Percentiles rank a stretch among this genome's conserved stretches.
Evolutionary conservation across 75 land plant genomes (phyloP).

Genomic region (Cryptomeria japonica): DNA sequence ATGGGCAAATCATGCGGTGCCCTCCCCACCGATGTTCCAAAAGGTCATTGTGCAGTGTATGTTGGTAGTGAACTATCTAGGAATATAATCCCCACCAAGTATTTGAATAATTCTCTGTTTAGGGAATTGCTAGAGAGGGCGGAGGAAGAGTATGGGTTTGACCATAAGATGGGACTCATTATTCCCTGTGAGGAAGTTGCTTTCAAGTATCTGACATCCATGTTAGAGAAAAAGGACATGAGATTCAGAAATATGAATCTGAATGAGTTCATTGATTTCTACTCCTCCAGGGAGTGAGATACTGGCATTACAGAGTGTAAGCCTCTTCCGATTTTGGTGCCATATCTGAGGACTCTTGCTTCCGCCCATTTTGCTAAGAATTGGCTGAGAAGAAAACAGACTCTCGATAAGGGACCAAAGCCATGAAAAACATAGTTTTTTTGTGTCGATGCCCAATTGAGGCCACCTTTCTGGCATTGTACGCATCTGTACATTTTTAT

Average conservation of each 20-base stretch:
- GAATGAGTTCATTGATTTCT: neutral
- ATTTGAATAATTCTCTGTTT: constrained; percentile 49
- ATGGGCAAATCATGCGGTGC: neutral
- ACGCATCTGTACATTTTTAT: no score
- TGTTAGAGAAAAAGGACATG: neutral
- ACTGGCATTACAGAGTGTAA: no score
- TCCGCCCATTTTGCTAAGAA: no score
- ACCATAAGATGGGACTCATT: constrained; percentile 43
- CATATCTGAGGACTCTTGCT: no score
- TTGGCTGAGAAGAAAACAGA: no score
- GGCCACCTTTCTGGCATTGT: no score
- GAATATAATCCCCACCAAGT: constrained; percentile 49
- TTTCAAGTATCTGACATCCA: constrained; percentile 2
- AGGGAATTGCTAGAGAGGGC: constrained; percentile 42
- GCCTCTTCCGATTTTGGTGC: no score
- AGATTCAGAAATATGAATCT: neutral
- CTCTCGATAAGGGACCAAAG: no score
- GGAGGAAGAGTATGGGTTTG: constrained; percentile 72
- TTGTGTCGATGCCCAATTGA: no score
- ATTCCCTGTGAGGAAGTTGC: constrained; percentile 59
- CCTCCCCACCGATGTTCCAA: constrained; percentile 9
- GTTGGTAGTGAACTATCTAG: constrained; percentile 56
- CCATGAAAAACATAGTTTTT: no score
- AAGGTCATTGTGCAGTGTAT: constrained; percentile 55
- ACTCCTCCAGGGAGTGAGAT: no score